Conservation (phyloP, 306 rosid species). For the Senna siamea region DNA sequence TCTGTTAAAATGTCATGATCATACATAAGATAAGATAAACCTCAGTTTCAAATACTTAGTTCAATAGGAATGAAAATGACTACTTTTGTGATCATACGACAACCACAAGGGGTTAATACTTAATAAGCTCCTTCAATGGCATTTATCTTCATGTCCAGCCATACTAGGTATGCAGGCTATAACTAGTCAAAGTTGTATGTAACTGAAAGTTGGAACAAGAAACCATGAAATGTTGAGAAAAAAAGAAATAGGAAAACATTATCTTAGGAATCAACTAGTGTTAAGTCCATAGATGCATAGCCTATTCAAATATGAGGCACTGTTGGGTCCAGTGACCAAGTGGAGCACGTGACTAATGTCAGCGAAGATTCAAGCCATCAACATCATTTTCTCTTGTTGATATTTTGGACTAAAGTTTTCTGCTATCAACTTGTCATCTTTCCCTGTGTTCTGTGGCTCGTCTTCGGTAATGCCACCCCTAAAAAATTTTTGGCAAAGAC, state of each 20-base stretch:
- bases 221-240: background rate
- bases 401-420: slow-evolving; percentile 29
- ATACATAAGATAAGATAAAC: too few relatives aligned
- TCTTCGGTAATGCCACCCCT: slow-evolving; percentile 7
- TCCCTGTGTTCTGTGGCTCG: slow-evolving; percentile 40
- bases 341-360: slow-evolving; percentile 56
- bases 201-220: background rate
- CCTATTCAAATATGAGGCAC: slow-evolving; percentile 1
- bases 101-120: background rate
- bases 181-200: background rate
- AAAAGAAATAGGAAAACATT: background rate
- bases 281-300: background rate
- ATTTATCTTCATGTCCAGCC: background rate
- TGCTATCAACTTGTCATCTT: slow-evolving; percentile 44
- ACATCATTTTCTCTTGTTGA: slow-evolving; percentile 23
- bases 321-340: slow-evolving; percentile 43
- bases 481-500: too few relatives aligned
- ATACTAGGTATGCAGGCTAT: background rate
- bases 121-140: background rate
- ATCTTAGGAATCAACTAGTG: background rate
- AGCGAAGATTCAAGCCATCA: slow-evolving; percentile 38
- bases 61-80: background rate
- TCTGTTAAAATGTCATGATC: background rate
- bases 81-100: background rate
- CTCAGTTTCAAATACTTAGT: background rate